Evolutionary conservation across 2,329 filamentous ascomycete species (phyloP).

Genomic region (Arthrobotrys megalospora): DNA sequence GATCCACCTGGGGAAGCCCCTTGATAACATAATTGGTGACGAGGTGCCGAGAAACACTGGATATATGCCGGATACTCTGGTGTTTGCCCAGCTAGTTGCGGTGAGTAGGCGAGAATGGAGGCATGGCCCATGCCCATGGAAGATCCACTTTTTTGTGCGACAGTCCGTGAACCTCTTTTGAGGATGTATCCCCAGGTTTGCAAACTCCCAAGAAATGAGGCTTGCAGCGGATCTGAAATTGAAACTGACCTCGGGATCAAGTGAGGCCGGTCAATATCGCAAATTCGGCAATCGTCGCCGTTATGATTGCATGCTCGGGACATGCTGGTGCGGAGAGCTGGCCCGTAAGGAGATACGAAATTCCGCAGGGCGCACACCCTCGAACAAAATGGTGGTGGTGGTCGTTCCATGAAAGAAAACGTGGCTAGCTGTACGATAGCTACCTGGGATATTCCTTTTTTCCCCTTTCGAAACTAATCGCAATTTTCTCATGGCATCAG

Average conservation of each 20-base stretch:
- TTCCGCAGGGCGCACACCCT: constrained; percentile 18
- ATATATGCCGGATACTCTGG: constrained; percentile 23
- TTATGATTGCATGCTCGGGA: constrained; percentile 12
- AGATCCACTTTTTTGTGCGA: constrained; percentile 51
- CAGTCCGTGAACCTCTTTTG: constrained; percentile 33
- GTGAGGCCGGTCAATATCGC: constrained; percentile 1
- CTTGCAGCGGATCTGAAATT: constrained; percentile 32
- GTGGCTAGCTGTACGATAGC: constrained; percentile 23
- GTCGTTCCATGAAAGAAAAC: constrained; percentile 21
- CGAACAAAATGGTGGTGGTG: not conserved
- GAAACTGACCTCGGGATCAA: constrained; percentile 21
- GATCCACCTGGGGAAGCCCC: constrained; percentile 28
- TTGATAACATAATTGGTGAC: constrained; percentile 2
- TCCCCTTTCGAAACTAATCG: constrained; percentile 17
- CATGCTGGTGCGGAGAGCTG: constrained; percentile 9
- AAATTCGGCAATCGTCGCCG: constrained; percentile 40
- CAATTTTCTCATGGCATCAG: constrained; percentile 15
- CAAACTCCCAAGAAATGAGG: constrained; percentile 2
- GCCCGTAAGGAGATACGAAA: constrained; percentile 27
- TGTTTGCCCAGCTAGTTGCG: constrained; percentile 2
- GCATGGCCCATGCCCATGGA: constrained; percentile 19
- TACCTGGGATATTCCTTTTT: constrained; percentile 12
- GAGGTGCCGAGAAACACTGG: constrained; percentile 22
- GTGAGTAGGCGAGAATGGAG: constrained; percentile 1
- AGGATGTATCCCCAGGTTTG: constrained; percentile 14